A percentile compares a stretch with the other conserved stretches of the same genome.
phyloP scores from a whole-genome alignment of 306 rosid genomes.

The Castanea sativa region DNA sequence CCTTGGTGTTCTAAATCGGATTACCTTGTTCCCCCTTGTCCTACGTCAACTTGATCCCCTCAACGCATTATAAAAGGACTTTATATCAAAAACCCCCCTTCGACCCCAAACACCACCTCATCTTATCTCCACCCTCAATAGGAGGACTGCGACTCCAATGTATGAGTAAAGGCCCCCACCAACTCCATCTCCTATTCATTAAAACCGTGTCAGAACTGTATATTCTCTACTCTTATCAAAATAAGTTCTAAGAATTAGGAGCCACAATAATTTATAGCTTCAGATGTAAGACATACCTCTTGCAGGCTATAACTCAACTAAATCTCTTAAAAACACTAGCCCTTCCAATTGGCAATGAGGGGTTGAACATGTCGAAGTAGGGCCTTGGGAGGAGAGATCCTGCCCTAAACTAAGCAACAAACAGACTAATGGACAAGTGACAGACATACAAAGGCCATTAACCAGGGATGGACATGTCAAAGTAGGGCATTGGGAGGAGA shows the following conservation, averaged over 20 bases:
- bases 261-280: neutral
- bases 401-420: neutral
- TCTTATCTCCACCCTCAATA: no score
- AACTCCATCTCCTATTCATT: no score
- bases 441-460: neutral
- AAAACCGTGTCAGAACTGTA: no score
- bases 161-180: no score
- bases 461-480: neutral
- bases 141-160: no score
- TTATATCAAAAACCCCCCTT: no score
- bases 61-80: no score
- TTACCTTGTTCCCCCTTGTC: no score
- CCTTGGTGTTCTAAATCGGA: no score
- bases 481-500: neutral
- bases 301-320: neutral
- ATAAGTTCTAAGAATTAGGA: conserved; percentile 3
- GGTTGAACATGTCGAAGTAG: neutral
- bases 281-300: neutral
- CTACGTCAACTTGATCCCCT: no score
- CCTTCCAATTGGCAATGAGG: neutral
- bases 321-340: neutral
- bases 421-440: neutral
- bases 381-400: neutral
- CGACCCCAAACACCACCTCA: no score
- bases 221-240: neutral